Base-by-base conservation (phyloP, 1,284 basidiomycete species). In the Puccinia horiana region DNA sequence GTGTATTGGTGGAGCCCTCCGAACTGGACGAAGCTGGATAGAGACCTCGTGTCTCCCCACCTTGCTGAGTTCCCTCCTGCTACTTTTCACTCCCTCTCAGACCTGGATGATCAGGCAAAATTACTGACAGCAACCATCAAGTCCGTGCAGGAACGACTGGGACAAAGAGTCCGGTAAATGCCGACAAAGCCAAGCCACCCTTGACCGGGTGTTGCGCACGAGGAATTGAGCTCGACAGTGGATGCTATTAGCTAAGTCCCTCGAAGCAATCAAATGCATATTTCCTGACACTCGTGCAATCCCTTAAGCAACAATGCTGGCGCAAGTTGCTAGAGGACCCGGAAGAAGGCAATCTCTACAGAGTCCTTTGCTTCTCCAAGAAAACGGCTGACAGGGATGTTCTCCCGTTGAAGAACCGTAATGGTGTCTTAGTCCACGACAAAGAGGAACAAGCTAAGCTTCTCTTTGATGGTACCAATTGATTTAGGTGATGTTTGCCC, bases 111-210 rank as follows among this genome's bases (percentile, higher is more conserved):
- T 29, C 11, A 37, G 18, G 58, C n/a, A 8, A 2, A 4, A 20
- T 8, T 26, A 63, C 58, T 63, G 5, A 37, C 26, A 29, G 26
- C 58, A 9, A 4, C n/a, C 3, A 26, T 32, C 35, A 32, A 6
- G 20, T 63, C 58, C 26, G 14, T 20, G 2, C 58, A 63, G 26
- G 35, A 63, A 3, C 14, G 3, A 16, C 29, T 58, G 37, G 74
- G 74, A 2, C 26, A 61, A 2, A 37, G 20, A 37, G 56, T 76
- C 32, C 11, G 4, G 26, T 29, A 14, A 29, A 37, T 42, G n/a
- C 35, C n/a, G n/a, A n/a, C 58, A 61, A 47, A 42, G 29, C 18
- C 54, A 77, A 77, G 75, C 37, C 58, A 61, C 32, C n/a, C 58
- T 77, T 29, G 58, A 77, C 32, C 75, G 14, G 5, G 2, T 77